phyloP scores from a whole-genome alignment of 1,284 basidiomycete species.

The Fomitopsis betulina region DNA sequence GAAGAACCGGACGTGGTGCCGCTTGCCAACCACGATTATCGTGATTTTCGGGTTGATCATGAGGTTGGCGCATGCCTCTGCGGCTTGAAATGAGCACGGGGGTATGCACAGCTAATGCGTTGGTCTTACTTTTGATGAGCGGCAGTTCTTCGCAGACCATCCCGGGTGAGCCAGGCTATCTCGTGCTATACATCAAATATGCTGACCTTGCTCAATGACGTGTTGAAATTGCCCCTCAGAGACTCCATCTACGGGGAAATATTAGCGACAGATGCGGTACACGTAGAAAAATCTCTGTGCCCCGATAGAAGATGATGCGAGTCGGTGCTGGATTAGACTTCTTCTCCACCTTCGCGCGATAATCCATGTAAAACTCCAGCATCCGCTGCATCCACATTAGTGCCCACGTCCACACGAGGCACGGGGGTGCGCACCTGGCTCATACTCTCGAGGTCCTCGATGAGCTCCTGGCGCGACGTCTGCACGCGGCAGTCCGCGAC shows the following conservation, averaged over 20 bases:
- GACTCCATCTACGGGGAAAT: slow-evolving; percentile 58
- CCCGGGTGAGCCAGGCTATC: slow-evolving; percentile 4
- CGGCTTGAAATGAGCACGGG: slow-evolving; percentile 3
- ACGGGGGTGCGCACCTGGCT: slow-evolving; percentile 32
- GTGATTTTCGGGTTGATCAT: slow-evolving; percentile 65
- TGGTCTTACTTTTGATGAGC: slow-evolving; percentile 44
- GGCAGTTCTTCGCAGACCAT: slow-evolving; percentile 43
- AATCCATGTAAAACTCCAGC: slow-evolving; percentile 50
- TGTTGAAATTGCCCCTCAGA: slow-evolving; percentile 76
- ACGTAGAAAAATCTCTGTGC: slow-evolving; percentile 28
- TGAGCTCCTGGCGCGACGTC: slow-evolving; percentile 67
- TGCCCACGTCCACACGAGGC: not conserved
- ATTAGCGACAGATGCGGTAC: not conserved
- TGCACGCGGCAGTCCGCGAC: slow-evolving; percentile 59
- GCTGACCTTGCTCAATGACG: slow-evolving; percentile 56
- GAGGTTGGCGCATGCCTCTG: slow-evolving; percentile 54
- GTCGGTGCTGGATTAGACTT: slow-evolving; percentile 46
- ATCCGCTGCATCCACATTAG: slow-evolving; percentile 35
- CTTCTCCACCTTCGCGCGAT: slow-evolving; percentile 49
- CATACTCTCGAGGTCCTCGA: slow-evolving; percentile 65
- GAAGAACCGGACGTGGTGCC: slow-evolving; percentile 77
- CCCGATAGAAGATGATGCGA: slow-evolving; percentile 72
- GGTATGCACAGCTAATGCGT: not conserved
- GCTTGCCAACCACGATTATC: slow-evolving; percentile 71
- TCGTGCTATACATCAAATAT: not conserved